Evolutionary conservation across 2,329 filamentous ascomycete species (phyloP).

Genomic region (Botrytis deweyae): DNA sequence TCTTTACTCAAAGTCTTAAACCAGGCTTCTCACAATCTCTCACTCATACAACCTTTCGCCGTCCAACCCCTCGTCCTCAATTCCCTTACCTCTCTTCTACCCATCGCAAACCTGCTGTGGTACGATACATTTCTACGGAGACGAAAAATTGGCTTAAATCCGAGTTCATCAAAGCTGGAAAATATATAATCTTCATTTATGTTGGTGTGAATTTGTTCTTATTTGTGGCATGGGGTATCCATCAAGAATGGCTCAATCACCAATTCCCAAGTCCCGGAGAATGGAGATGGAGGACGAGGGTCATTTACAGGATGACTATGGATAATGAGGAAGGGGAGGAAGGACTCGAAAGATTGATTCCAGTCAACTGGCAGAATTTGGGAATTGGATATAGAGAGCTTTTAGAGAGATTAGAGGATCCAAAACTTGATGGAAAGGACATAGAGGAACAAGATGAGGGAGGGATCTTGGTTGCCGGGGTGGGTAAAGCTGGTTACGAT

Average conservation of each 20-base stretch:
- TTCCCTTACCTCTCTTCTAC: constrained; percentile 59
- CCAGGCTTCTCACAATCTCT: constrained; percentile 40
- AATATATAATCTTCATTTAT: constrained; percentile 67
- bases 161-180: constrained; percentile 67
- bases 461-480: constrained; percentile 52
- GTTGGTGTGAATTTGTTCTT: constrained; percentile 59
- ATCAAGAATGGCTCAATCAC: constrained; percentile 74
- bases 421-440: constrained; percentile 64
- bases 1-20: constrained; percentile 54
- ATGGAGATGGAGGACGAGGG: constrained; percentile 71
- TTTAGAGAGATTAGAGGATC: constrained; percentile 68
- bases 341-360: not conserved
- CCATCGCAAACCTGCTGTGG: constrained; percentile 44
- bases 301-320: constrained; percentile 59
- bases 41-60: constrained; percentile 21
- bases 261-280: constrained; percentile 78
- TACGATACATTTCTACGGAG: constrained; percentile 77
- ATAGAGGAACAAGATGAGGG: constrained; percentile 54
- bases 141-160: constrained; percentile 67
- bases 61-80: constrained; percentile 53
- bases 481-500: constrained; percentile 48
- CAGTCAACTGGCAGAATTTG: constrained; percentile 64
- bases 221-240: constrained; percentile 62
- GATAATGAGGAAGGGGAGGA: constrained; percentile 30
- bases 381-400: constrained; percentile 60